Base-by-base conservation (phyloP, 768 basidiomycete species). In the Neoboletus subvelutipes region DNA sequence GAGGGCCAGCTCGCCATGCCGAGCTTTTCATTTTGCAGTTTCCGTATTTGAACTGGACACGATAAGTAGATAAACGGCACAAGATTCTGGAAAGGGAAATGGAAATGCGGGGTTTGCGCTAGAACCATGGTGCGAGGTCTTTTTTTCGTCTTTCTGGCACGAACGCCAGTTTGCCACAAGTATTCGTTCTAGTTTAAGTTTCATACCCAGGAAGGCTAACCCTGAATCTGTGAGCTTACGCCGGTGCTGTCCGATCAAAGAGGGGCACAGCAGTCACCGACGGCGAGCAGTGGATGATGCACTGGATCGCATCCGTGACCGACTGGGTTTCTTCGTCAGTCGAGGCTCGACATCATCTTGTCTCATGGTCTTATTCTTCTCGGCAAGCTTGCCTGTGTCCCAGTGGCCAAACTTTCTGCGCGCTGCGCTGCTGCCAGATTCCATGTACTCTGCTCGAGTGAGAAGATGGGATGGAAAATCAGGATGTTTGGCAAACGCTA, bases 361-460 rank as follows among this genome's bases (percentile, higher is more conserved):
- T 50, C 57, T 56, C 13, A 36, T 26, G n/a, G 2, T 58, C 55
- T 56, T 70, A 55, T 34, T 61, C 58, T 65, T 74, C 12, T 72
- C 71, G 17, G 40, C 53, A 10, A 50, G 54, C 15, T 57, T 68
- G 4, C 53, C 61, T 3, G 64, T 63, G 56, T 80, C 82, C 85
- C 84, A 84, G 57, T 84, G 82, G 26, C 71, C 76, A 73, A 94
- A 92, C 67, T 89, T 92, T 56, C 86, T 79, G 60, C 91, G 81
- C 56, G 84, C 84, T 55, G 88, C 87, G 57, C 77, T 82, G 62
- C 84, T 88, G 36, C 94, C 94, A 58, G 80, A 81, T 74, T 98
- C 94, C 48, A 83, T 76, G 73, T 96, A 98, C 69, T 98, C 94
- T 47, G 82, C 83, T 43, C 88, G 77, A 5, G 92, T 92, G 59